Percentiles rank a stretch among this genome's conserved stretches.
Conservation (phyloP, 768 basidiomycete species). For the Stropharia rugosoannulata region DNA sequence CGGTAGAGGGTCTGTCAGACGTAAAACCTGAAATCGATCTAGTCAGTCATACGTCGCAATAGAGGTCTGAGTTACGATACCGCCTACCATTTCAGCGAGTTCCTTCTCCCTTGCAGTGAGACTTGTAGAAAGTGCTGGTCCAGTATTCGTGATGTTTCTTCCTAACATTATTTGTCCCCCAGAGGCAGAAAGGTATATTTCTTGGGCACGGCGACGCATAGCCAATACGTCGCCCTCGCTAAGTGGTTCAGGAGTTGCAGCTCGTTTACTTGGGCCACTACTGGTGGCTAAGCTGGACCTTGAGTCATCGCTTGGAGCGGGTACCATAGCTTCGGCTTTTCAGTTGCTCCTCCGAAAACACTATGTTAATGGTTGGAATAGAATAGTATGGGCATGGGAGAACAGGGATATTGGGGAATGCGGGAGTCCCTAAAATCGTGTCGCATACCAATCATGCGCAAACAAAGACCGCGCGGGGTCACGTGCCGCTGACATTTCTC, state of each 20-base stretch:
- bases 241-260: constrained; percentile 31
- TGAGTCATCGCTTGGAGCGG: constrained; percentile 31
- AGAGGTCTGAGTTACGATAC: background rate
- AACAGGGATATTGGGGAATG: background rate
- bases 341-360: constrained; percentile 48
- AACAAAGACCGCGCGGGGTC: constrained; percentile 23
- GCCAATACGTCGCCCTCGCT: constrained; percentile 44
- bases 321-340: constrained; percentile 38
- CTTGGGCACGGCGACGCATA: constrained; percentile 46
- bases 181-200: constrained; percentile 37
- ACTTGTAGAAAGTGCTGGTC: constrained; percentile 2
- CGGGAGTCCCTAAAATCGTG: constrained; percentile 20
- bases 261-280: constrained; percentile 19
- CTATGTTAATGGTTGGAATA: constrained; percentile 29
- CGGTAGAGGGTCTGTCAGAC: constrained; percentile 38
- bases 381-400: background rate
- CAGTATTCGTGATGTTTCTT: background rate
- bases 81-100: constrained; percentile 54
- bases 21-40: constrained; percentile 39
- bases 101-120: constrained; percentile 45
- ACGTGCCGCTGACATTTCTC: constrained; percentile 17
- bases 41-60: background rate
- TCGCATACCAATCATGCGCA: constrained; percentile 20
- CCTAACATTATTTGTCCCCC: constrained; percentile 16
- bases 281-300: constrained; percentile 7